Base-by-base conservation (phyloP, 192 early-diverging fungal genomes). In the Linderina pennispora region DNA sequence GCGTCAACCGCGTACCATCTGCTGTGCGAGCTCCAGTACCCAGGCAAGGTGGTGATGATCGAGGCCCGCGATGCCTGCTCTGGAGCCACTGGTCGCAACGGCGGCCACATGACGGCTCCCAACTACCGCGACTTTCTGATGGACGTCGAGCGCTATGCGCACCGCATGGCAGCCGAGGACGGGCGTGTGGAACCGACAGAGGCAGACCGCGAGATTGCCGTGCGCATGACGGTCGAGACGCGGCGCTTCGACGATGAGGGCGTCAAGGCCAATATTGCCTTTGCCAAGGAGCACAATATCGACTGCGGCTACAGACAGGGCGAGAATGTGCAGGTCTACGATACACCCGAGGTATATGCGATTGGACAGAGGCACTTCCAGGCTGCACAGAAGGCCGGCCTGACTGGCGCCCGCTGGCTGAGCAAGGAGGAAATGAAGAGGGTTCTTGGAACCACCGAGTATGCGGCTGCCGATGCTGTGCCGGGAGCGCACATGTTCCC, bases 51-150 rank as follows among this genome's bases (percentile, higher is more conserved):
- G 22, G 55, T 56, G 8, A 35, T 74, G 3, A 18, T 74, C 19
- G 77, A 78, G 5, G 59, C 62, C 20, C 51, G 77, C 17, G 51
- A 48, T 7, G 43, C 71, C 1, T 45, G 58, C 22, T 58, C 49
- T 0, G 77, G 77, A 5, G 77, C 77, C 10, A 74, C 77, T 13
- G 77, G 77, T 1, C 59, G 77, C 3, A 79, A 79, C 49, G 77
- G 74, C 23, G 77, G 74, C 0, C 55, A 74, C 20, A 20, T 72
- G 17, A 43, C 59, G 28, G 63, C 76, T 4, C 13, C 31, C 1
- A 26, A 46, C 26, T 36, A 11, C 23, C 36, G 36, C 11, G 33
- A 48, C 3, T 50, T 46, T 33, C 16, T 15, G 13, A 33, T 32
- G 16, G 8, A 33, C 15, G 35, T 36, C 23, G 11, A 31, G 28